Base-by-base conservation (phyloP, 805 yeast species). In the Naumovozyma dairenensis region DNA sequence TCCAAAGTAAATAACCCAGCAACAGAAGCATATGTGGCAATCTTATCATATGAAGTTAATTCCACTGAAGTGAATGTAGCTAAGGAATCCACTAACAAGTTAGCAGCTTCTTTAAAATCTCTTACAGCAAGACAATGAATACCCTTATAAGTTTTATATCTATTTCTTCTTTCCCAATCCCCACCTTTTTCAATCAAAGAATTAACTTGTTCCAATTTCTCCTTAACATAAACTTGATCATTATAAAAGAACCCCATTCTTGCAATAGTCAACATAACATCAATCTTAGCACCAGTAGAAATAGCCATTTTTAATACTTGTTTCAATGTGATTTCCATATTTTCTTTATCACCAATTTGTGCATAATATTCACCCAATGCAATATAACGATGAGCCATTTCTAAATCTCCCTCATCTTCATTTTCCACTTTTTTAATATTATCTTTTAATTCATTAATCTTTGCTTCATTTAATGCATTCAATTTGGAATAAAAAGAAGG, bases 91-190 rank as follows among this genome's bases (percentile, higher is more conserved):
- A 84, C 83, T 48, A 92, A 69, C 41, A 89, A 65, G 34, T 74
- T 74, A 2, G 96, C 75, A 2, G 97, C 95, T 46, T 83, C 93
- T 26, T 65, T 66, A 51, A 92, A 92, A 48, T 84, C 77, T 52
- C 98, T 76, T 19, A 87, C 77, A 6, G 95, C 80, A 71, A 92
- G 63, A 24, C 73, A 64, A 55, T 84, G 83, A 31, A 92, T 69
- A 16, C 98, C 98, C 38, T 72, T 62, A 60, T 92, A 92, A 5
- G 96, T 83, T 65, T 92, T 92, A 67, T 74, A 85, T 46, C 96
- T 67, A 63, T 92, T 92, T 52, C 95, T 77, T 60, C 98, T 82
- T 63, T 92, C 98, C 98, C 98, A 92, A 59, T 92, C 98, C 42
- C 98, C 98, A 36, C 97, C 98, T 51, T 85, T 82, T 50, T 89